Evolutionary conservation across 257 asterid genomes (phyloP), one percentile per base, ranked within the genome.

Genomic region (Oldenlandia corymbosa): DNA sequence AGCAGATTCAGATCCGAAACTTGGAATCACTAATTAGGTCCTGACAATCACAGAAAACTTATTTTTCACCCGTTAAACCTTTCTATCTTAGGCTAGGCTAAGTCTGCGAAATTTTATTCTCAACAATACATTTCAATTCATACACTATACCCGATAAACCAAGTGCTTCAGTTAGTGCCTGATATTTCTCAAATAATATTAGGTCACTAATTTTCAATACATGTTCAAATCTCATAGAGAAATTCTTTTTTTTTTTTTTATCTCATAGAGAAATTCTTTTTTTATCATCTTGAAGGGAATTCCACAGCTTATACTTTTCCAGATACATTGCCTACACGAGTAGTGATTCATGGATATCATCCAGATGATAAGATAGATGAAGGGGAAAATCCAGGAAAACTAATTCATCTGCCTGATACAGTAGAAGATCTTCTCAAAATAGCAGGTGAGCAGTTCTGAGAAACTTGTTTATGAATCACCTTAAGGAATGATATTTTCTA

Each of bases 331-430:
- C 89, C 85, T 1, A 64, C 61, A 71, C 85, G 99, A 79, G 86
- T 89, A 58, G 75, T 82, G 72, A 84, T 92, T 70, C 97, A 92
- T 75, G 96, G 90, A 46, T 85, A 89, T 79, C 94, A 84, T 74
- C 95, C 94, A 74, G 85, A 78, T 72, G 73, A 78, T 66, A 84
- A 81, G 67, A 59, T 64, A 60, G 72, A 58, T 45, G 87, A 79
- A 71, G 83, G 79, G 74, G 67, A 68, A 57, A 64, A 75, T 65
- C 84, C 82, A 52, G 96, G 95, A 54, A 85, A 78, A 75, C 88
- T 89, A 55, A 82, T 90, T 69, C 87, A 85, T 82, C 91, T 89
- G 66, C 97, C 99, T 12, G 78, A 77, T 64, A 82, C 99, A 72
- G 67, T 84, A 58, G 84, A 87, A 65, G 86, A 53, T 52, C 87